Evolutionary conservation across 2,329 filamentous ascomycete genomes (phyloP), one percentile per base, ranked within the genome.

Genomic region (Penicillium polonicum): DNA sequence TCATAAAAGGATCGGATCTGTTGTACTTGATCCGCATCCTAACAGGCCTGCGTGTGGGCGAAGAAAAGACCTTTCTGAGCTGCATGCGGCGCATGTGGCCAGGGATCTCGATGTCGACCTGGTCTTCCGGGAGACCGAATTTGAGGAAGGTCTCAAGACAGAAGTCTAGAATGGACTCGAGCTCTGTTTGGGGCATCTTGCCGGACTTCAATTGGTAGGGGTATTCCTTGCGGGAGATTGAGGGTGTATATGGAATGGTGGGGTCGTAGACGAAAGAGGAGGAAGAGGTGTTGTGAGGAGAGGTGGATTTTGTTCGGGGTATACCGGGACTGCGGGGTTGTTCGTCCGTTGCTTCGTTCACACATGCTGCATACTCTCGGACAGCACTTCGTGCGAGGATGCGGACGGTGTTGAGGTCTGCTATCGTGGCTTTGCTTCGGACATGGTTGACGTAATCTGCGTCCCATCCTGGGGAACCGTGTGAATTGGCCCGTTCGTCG

Each of bases 381-480:
- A 70, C 58, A 3, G 74, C 75, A 12, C 64, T 67, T 56, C 70
- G 70, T 1, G 71, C 66, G 52, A 78, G 72, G 33, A 76, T 72
- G 39, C 74, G 68, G 51, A 76, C 63, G 12, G 73, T 74, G 42
- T 68, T 72, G 13, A 73, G 52, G 51, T 75, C 68, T 3, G 75
- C 72, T 31, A 70, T 48, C 7, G 71, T 68, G 5, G 68, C 56
- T 46, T 74, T 74, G 27, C 60, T 60, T 48, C 67, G 64, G 2
- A 63, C 50, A 10, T 70, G 60, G 38, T 57, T 67, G 60, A 52
- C n/a, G 65, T 69, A 71, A 21, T 38, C 27, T 8, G 59, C 44
- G 27, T 72, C 65, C 57, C 70, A 74, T 39, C 62, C 56, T 3
- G 68, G 69, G 21, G 69, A 62, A 43, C 68, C 65, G 23, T 63